phyloP scores from a whole-genome alignment of 192 early-diverging fungal species.

The Entomortierella lignicola region DNA sequence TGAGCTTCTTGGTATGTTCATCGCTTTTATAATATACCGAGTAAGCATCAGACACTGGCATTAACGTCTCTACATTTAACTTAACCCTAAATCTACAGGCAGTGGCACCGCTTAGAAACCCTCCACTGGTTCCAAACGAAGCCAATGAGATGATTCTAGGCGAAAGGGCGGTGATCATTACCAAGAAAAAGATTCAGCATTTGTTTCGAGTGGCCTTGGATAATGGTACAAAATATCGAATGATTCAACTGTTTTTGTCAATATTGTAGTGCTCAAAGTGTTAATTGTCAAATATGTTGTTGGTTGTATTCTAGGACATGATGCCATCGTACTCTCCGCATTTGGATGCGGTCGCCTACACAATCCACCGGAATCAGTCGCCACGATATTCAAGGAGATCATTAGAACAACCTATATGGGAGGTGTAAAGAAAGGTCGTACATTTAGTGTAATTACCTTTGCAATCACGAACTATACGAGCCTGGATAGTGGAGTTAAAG shows the following conservation, averaged over 20 bases:
- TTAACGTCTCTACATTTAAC: no score
- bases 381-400: conserved; percentile 56
- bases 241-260: no score
- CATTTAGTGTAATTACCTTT: conserved; percentile 44
- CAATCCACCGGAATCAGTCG: conserved; percentile 53
- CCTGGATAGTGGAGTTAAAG: conserved; percentile 5
- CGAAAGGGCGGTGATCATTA: conserved; percentile 48
- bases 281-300: background rate
- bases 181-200: conserved; percentile 56
- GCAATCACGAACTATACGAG: conserved; percentile 43
- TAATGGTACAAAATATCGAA: conserved; percentile 40
- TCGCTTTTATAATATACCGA: no score
- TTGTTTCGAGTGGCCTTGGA: conserved; percentile 59
- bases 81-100: conserved; percentile 15
- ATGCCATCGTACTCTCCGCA: conserved; percentile 56
- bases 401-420: conserved; percentile 54
- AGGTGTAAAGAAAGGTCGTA: conserved; percentile 42
- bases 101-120: conserved; percentile 52
- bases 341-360: conserved; percentile 57
- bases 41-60: no score
- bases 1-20: conserved; percentile 58
- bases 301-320: conserved; percentile 41
- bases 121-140: conserved; percentile 31
- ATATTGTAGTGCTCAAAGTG: background rate
- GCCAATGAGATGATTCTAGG: conserved; percentile 46